These are phyloP conservation scores for Paramecium biaurelia DNA, from an alignment of 73 alveolate species.

Conservation along the genomic window DNA sequence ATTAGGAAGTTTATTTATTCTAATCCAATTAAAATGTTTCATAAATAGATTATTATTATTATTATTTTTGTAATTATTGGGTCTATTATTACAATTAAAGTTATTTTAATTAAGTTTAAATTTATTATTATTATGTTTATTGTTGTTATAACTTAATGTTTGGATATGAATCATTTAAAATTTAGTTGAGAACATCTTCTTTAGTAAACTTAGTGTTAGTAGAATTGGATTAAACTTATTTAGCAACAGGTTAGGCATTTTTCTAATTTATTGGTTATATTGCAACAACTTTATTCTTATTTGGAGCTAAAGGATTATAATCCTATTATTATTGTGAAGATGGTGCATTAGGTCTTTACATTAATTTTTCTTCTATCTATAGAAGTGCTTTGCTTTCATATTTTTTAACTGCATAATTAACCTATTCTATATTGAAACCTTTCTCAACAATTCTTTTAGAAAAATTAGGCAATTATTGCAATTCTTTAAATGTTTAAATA, in stretches of 20 bases:
- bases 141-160: background rate
- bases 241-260: background rate
- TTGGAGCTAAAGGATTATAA: conserved; percentile 51
- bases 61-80: background rate
- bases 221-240: background rate
- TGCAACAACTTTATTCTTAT: background rate
- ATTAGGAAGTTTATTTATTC: background rate
- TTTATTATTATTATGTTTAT: background rate
- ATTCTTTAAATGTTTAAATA: background rate
- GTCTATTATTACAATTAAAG: background rate
- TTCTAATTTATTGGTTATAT: background rate
- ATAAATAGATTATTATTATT: background rate
- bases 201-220: background rate
- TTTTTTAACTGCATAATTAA: background rate
- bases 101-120: background rate
- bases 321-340: background rate
- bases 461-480: background rate
- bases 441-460: background rate
- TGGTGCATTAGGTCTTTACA: background rate
- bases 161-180: background rate
- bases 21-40: background rate
- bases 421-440: background rate
- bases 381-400: background rate
- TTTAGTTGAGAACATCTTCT: background rate
- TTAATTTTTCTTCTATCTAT: background rate